Evolutionary conservation across 2,329 filamentous ascomycete species (phyloP).

Genomic region (Aspergillus felis): DNA sequence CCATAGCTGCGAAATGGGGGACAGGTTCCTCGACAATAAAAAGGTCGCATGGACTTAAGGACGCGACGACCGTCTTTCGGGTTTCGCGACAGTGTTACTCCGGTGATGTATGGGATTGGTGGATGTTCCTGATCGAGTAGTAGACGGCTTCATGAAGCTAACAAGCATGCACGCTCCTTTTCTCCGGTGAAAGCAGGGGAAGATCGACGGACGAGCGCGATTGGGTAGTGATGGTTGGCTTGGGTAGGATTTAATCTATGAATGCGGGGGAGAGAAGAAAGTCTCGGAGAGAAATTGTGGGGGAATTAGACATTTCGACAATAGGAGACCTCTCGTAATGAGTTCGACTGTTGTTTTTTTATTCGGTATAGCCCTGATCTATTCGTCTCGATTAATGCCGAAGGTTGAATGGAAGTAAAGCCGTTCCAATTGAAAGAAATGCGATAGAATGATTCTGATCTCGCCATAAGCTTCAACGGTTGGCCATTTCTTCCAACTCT

Average conservation of each 20-base stretch:
- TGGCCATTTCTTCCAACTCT: too few relatives aligned
- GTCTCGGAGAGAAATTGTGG: neutral
- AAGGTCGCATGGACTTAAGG: neutral
- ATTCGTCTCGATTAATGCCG: neutral
- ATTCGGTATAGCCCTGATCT: neutral
- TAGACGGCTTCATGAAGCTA: neutral
- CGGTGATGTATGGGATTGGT: slow-evolving; percentile 22
- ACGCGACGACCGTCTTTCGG: slow-evolving; percentile 9
- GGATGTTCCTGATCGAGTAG: slow-evolving; percentile 16
- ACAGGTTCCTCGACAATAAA: neutral
- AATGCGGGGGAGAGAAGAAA: neutral
- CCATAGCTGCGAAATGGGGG: neutral
- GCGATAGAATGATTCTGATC: too few relatives aligned
- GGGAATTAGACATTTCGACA: neutral
- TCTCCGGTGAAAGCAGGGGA: neutral
- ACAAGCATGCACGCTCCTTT: neutral
- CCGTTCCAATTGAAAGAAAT: neutral
- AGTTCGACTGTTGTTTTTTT: neutral
- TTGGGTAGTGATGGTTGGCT: neutral
- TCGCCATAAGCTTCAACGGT: too few relatives aligned
- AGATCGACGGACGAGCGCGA: neutral
- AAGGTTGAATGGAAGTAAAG: neutral
- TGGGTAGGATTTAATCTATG: neutral
- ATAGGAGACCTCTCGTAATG: neutral
- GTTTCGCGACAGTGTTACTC: slow-evolving; percentile 19